Base-by-base conservation (phyloP, 2,329 filamentous ascomycete species). In the Colletotrichum sp. region DNA sequence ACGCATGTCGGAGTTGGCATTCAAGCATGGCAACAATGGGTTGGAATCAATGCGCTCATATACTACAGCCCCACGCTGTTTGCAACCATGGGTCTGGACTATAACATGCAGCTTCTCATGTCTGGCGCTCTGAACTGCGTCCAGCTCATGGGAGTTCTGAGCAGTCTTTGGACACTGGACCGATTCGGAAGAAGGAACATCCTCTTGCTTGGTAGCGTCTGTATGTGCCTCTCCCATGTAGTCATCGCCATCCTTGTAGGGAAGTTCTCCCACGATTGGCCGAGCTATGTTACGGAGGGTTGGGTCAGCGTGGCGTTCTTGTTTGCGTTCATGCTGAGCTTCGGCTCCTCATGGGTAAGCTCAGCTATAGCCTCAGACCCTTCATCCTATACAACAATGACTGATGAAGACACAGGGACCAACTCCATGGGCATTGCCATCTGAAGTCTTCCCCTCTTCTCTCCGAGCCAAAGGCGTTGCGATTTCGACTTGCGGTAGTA, bases 1-100 rank as follows among this genome's bases (percentile, higher is more conserved):
- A 87, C 85, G 0, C 65, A 81, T 8, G 84, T 88, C 34, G 85
- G 82, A 8, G 76, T 84, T 15, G 83, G 83, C 79, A 4, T 80
- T 80, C 80, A 80, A 13, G 78, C 76, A 60, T 49, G 18, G 44
- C 44, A 49, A 21, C 74, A 79, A 24, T 78, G 78, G 16, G 75
- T 70, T 2, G 80, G 79, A 3, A 79, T 78, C 60, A 79, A 79
- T 64, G 75, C 78, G 1, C 76, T 78, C 15, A 78, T 81, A 1
- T 81, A 81, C 64, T 81, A 81, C 39, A 78, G 78, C 0, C 80
- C 80, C 0, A 81, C 76, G 1, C 77, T 82, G 26, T 81, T 82
- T 21, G 59, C 76, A 3, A 76, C 81, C 0, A 79, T 81, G 4
- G 83, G 82, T 0, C 80, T 82, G 24, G 66, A 75, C 0, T 66